Conservation (phyloP, 345 rosid genomes). For the Gossypium anomalum region DNA sequence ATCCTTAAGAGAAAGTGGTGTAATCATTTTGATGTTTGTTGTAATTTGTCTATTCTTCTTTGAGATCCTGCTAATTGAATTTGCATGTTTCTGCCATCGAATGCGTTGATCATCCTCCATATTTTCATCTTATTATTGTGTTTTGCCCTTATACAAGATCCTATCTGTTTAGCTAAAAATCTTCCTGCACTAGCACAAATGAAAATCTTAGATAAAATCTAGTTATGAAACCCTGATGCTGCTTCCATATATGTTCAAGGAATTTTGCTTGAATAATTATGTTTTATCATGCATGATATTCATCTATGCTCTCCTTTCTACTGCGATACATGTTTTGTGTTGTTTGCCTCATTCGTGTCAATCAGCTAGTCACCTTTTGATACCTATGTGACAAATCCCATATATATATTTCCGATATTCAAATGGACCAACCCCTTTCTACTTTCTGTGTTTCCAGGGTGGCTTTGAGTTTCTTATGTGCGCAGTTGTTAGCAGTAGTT, state of each 20-base stretch:
- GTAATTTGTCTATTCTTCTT: not conserved
- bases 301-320: not conserved
- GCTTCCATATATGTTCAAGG: not conserved
- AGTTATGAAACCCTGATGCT: not conserved
- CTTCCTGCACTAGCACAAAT: not conserved
- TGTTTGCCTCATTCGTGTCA: not conserved
- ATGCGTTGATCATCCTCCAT: not conserved
- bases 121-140: not conserved
- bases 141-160: not conserved
- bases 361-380: not conserved
- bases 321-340: not conserved
- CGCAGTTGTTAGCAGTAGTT: not conserved
- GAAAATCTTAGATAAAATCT: not conserved
- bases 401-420: not conserved
- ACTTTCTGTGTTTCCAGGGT: slow-evolving; percentile 22
- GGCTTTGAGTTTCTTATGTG: slow-evolving; percentile 20
- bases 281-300: not conserved
- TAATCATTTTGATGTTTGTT: not conserved
- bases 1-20: not conserved
- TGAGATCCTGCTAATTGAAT: not conserved
- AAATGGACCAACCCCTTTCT: not conserved
- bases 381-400: not conserved
- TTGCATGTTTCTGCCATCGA: not conserved
- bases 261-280: not conserved
- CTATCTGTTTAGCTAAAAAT: not conserved